Conservation (phyloP, 225 moss, liverwort and hornwort species). For the Marchantia polymorpha region DNA sequence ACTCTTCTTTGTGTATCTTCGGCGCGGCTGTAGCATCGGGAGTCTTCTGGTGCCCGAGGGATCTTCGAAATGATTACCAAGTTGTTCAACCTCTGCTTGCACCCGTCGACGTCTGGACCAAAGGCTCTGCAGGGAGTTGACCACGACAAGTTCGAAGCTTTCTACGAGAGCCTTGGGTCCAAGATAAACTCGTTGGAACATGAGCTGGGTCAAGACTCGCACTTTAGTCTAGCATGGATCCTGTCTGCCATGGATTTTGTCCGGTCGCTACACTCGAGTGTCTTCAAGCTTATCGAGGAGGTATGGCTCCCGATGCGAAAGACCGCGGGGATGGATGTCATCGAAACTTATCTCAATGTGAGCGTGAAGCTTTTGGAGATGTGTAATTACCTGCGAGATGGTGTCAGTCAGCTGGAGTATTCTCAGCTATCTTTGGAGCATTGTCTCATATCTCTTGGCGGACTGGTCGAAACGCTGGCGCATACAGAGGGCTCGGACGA, state of each 20-base stretch:
- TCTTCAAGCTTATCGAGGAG: conserved; percentile 20
- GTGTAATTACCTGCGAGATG: conserved; percentile 26
- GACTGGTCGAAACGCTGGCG: not conserved
- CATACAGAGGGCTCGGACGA: not conserved
- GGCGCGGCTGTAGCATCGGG: not conserved
- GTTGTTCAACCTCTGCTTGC: not conserved
- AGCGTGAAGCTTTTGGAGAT: conserved; percentile 24
- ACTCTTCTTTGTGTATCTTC: too few species aligned
- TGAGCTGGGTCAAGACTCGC: conserved; percentile 3
- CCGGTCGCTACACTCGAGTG: conserved; percentile 15
- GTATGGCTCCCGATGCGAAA: conserved; percentile 29
- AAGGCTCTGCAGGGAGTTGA: not conserved
- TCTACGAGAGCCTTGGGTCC: conserved; percentile 7
- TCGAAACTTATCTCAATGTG: conserved; percentile 23
- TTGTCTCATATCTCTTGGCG: conserved; percentile 13
- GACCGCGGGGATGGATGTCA: conserved; percentile 20
- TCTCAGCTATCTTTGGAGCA: conserved; percentile 32
- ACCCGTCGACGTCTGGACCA: not conserved
- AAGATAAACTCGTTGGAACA: conserved; percentile 13
- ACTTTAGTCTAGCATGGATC: conserved; percentile 27
- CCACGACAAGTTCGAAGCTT: conserved; percentile 12
- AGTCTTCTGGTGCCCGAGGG: not conserved
- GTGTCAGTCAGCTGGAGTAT: conserved; percentile 21
- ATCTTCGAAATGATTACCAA: conserved; percentile 18
- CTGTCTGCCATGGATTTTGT: conserved; percentile 15